Percentiles rank a stretch among this genome's conserved stretches.
phyloP scores from a whole-genome alignment of 495 filamentous ascomycete species.

The Opeltia flavorubescens region DNA sequence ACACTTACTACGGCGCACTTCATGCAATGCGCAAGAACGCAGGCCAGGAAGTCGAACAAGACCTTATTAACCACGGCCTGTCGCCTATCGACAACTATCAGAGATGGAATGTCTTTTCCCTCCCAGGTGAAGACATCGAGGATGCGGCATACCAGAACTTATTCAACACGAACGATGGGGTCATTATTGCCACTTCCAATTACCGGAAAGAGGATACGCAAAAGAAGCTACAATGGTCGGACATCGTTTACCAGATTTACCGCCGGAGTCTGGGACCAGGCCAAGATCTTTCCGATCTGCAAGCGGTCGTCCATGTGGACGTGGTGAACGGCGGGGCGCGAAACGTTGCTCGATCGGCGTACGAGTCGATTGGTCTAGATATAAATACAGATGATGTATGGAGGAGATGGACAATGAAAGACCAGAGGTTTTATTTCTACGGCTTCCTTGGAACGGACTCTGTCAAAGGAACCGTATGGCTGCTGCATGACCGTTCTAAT shows the following conservation, averaged over 20 bases:
- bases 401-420: not conserved
- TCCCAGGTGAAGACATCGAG: not conserved
- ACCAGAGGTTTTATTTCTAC: not conserved
- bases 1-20: not conserved
- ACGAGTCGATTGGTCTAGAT: not conserved
- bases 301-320: not conserved
- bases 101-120: not conserved
- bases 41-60: not conserved
- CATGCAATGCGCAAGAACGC: not conserved
- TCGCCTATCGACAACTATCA: not conserved
- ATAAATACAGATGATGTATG: not conserved
- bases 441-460: not conserved
- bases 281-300: not conserved
- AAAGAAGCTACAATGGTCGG: not conserved
- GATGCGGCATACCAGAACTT: not conserved
- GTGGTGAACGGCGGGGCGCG: not conserved
- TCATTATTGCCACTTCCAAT: not conserved
- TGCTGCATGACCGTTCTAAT: not conserved
- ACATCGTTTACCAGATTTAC: not conserved
- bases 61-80: not conserved
- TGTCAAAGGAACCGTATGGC: not conserved
- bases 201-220: not conserved
- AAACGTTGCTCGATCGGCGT: not conserved
- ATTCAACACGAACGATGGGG: not conserved
- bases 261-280: not conserved